phyloP scores from a whole-genome alignment of 495 filamentous ascomycete genomes.

The Podospora comata region DNA sequence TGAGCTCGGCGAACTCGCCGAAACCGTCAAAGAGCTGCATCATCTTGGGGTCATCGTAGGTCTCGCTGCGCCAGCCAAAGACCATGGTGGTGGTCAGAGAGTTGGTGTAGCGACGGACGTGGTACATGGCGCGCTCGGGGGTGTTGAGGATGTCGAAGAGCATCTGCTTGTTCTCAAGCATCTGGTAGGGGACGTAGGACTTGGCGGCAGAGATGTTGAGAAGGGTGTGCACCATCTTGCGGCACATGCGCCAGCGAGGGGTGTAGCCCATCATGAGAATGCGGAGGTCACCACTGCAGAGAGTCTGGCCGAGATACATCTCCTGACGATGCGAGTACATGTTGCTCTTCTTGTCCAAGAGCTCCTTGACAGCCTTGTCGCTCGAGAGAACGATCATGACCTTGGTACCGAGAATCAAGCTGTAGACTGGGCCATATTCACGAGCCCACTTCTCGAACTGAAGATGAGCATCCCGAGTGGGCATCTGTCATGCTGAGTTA shows the following conservation, averaged over 20 bases:
- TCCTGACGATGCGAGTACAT: constrained; percentile 40
- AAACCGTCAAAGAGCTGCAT: constrained; percentile 55
- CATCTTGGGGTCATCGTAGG: constrained; percentile 50
- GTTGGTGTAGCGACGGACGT: constrained; percentile 53
- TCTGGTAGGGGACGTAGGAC: constrained; percentile 51
- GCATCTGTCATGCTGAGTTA: constrained; percentile 23
- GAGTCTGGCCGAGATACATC: constrained; percentile 36
- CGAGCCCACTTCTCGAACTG: constrained; percentile 41
- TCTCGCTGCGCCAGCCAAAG: constrained; percentile 50
- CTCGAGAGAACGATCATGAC: constrained; percentile 34
- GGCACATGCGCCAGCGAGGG: constrained; percentile 40
- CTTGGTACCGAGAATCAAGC: constrained; percentile 41
- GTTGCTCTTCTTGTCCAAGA: constrained; percentile 37
- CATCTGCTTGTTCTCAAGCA: constrained; percentile 52
- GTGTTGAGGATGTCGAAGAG: constrained; percentile 42
- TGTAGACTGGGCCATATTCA: constrained; percentile 42
- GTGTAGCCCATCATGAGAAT: constrained; percentile 40
- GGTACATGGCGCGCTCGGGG: constrained; percentile 42
- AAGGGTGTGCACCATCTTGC: constrained; percentile 44
- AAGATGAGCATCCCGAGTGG: constrained; percentile 31
- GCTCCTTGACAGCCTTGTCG: constrained; percentile 39
- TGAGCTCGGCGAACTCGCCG: constrained; percentile 46
- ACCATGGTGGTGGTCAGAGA: constrained; percentile 56
- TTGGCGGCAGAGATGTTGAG: constrained; percentile 42
- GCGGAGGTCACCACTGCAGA: constrained; percentile 34